Evolutionary conservation across 2,329 filamentous ascomycete genomes (phyloP), one percentile per base, ranked within the genome.

Genomic region (Calonectria honghensis): DNA sequence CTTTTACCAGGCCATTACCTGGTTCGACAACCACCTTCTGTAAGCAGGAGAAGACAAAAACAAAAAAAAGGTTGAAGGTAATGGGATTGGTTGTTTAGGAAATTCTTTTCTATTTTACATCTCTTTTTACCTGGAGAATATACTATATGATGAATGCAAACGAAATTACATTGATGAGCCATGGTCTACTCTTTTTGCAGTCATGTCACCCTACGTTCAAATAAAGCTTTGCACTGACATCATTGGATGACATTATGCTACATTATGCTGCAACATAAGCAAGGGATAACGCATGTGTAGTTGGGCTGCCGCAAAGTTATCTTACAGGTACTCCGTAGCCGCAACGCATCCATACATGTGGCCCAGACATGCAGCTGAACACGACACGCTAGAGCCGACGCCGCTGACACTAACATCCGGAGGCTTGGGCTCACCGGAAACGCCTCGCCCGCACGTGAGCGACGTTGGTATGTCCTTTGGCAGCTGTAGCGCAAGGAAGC

Each of bases 1-100:
- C 1, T 96, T 96, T 83, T 85, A 90, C 78, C 94, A 96, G 88
- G 94, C 94, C 32, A 89, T 95, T 67, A 85, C 88, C 73, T 97
- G 94, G 94, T 95, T 96, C 81, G 90, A 94, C 69, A 88, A 92
- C 18, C 86, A 82, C 66, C 74, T 85, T 29, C 16, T 63, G 13
- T 75, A 67, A 32, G 74, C 24, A 10, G 24, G 48, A 61, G 27
- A 20, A n/a, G 16, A 29, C 24, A 39, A 35, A 10, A 35, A 35
- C 32, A 35, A 35, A 11, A 35, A 57, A 57, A 61, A 61, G 57
- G 32, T 61, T 16, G 32, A 61, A 32, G 32, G n/a, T 24, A 24
- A 39, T 61, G 32, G 57, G 35, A 57, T 39, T 61, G 16, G n/a
- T 10, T 27, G n/a, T 7, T 24, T 24, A 24, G n/a, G 7, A 9